These are phyloP conservation scores for Solanum medicagineum DNA, from an alignment of 257 asterid species.

Conservation along the genomic window DNA sequence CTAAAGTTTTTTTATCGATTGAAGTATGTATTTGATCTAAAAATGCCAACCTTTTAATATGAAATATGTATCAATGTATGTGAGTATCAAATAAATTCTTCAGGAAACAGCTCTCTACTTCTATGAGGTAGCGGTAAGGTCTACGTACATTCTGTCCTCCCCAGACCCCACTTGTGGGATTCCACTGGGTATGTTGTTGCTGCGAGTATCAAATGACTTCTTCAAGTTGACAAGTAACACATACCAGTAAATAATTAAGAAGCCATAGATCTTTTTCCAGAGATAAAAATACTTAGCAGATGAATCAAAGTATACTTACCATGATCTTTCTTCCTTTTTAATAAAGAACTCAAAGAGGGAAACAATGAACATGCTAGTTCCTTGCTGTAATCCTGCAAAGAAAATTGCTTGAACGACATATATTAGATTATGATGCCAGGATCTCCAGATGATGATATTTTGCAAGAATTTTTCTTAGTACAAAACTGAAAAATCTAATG, in stretches of 20 bases:
- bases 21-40: too few relatives aligned
- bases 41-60: too few relatives aligned
- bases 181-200: too few relatives aligned
- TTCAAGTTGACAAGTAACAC: not conserved
- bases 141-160: too few relatives aligned
- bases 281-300: not conserved
- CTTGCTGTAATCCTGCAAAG: conserved; percentile 59
- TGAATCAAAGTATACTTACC: conserved; percentile 21
- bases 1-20: too few relatives aligned
- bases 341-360: conserved; percentile 41
- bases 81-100: too few relatives aligned
- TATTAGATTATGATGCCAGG: not conserved
- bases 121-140: too few relatives aligned
- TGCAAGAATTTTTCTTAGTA: not conserved
- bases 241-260: not conserved
- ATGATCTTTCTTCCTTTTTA: conserved; percentile 79
- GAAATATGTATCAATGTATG: too few relatives aligned
- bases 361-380: conserved; percentile 49
- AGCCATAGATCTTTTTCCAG: not conserved
- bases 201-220: not conserved
- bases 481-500: not conserved
- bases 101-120: too few relatives aligned
- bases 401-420: not conserved
- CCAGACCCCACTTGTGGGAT: too few relatives aligned
- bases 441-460: not conserved